These are phyloP conservation scores for Saccharomyces cerevisiae DNA, from an alignment of 805 yeast species.

Conservation along the genomic window DNA sequence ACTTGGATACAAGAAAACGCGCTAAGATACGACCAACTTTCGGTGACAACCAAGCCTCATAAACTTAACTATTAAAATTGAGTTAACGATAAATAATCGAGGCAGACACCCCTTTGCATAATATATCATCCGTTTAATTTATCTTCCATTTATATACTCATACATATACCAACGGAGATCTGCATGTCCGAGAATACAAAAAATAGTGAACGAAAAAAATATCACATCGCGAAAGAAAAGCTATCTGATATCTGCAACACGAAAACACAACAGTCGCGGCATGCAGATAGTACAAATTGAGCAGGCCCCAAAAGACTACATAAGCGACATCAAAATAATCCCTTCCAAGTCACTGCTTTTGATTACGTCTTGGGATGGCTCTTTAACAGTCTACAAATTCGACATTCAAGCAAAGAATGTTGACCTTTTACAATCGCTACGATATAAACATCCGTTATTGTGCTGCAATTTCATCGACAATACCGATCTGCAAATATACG, in stretches of 20 bases:
- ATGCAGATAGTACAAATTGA: constrained; percentile 6
- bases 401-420: constrained; percentile 10
- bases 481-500: constrained; percentile 29
- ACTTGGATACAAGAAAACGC: background rate
- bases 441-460: constrained; percentile 11
- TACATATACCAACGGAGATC: background rate
- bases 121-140: background rate
- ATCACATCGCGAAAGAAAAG: background rate
- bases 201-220: background rate
- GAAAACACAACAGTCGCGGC: background rate
- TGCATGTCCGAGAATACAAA: background rate
- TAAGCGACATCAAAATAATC: constrained; percentile 21
- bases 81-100: too few relatives aligned
- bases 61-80: background rate
- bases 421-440: constrained; percentile 5
- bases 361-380: constrained; percentile 53
- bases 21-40: background rate
- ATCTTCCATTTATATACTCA: background rate
- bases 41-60: background rate
- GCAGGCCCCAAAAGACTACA: constrained; percentile 19
- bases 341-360: constrained; percentile 32
- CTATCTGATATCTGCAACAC: background rate
- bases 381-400: constrained; percentile 37
- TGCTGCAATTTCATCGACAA: constrained; percentile 19
- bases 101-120: background rate